Evolutionary conservation across 23 red algal species (phyloP).

Genomic region (Gracilariopsis chorda): DNA sequence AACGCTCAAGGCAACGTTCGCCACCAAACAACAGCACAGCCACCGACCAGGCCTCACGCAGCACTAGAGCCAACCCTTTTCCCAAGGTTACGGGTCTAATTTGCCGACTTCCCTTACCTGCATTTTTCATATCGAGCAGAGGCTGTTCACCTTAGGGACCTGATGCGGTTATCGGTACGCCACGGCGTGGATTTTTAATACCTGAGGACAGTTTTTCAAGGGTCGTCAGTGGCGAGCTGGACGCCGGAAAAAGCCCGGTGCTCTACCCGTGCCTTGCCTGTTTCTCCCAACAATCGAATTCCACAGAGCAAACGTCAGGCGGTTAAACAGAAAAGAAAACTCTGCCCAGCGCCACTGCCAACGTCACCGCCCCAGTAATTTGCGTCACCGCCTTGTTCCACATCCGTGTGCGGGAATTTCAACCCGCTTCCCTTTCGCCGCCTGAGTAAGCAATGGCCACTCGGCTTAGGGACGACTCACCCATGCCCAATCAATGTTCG

Average conservation of each 20-base stretch:
- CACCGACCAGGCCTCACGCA: constrained; percentile 13
- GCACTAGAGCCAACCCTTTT: constrained; percentile 28
- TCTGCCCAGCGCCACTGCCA: constrained; percentile 56
- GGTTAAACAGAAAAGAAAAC: constrained; percentile 79
- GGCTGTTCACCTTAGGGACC: constrained; percentile 71
- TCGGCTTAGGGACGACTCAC: constrained; percentile 46
- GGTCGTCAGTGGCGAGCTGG: constrained; percentile 65
- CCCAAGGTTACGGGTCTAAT: constrained; percentile 1
- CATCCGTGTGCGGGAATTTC: constrained; percentile 76
- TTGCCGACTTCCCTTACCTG: constrained; percentile 4
- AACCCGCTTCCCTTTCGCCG: constrained; percentile 90
- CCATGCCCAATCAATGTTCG: constrained; percentile 91
- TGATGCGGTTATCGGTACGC: constrained; percentile 84
- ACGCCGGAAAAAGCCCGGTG: constrained; percentile 52
- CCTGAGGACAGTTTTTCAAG: constrained; percentile 69
- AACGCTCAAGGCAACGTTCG: neutral
- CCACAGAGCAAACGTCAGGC: constrained; percentile 50
- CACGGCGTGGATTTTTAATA: constrained; percentile 17
- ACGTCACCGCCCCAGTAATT: constrained; percentile 51
- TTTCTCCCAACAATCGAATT: constrained; percentile 88
- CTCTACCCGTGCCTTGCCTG: constrained; percentile 45
- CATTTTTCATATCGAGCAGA: constrained; percentile 7
- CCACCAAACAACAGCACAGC: neutral
- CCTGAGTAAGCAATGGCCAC: constrained; percentile 13
- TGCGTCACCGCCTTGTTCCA: constrained; percentile 69